Conservation (phyloP, 2,329 filamentous ascomycete genomes). For the Lasiodiplodia citricola region DNA sequence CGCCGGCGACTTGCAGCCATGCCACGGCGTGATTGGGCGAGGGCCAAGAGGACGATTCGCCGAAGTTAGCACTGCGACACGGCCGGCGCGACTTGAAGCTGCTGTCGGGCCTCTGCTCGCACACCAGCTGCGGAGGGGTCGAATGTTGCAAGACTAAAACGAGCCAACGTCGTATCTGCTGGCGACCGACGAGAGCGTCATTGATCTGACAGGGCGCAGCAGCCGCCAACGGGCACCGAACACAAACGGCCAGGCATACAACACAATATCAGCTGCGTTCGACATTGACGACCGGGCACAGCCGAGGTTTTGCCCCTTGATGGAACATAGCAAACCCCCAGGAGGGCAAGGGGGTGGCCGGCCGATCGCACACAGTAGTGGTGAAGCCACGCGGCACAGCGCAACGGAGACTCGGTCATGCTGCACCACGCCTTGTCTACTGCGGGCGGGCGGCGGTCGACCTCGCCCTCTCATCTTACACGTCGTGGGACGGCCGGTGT, state of each 20-base stretch:
- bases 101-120: background rate
- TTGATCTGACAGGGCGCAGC: slow-evolving; percentile 17
- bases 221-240: background rate
- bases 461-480: slow-evolving; percentile 3
- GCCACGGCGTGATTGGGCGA: background rate
- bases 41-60: background rate
- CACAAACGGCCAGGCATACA: background rate
- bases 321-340: slow-evolving; percentile 4
- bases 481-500: slow-evolving; percentile 7
- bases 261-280: slow-evolving; percentile 7
- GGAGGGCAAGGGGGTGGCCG: background rate
- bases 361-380: background rate
- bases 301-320: slow-evolving; percentile 16
- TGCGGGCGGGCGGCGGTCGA: background rate
- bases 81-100: background rate
- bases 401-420: background rate
- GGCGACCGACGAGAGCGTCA: slow-evolving; percentile 4
- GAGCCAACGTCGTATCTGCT: background rate
- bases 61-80: background rate
- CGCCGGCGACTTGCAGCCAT: slow-evolving; percentile 4
- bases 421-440: background rate
- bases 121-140: background rate
- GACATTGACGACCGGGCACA: slow-evolving; percentile 8
- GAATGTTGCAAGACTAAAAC: background rate
- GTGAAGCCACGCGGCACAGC: background rate